Conservation (phyloP, 2,329 filamentous ascomycete genomes). For the Hymenotorrendiella dingleyae region DNA sequence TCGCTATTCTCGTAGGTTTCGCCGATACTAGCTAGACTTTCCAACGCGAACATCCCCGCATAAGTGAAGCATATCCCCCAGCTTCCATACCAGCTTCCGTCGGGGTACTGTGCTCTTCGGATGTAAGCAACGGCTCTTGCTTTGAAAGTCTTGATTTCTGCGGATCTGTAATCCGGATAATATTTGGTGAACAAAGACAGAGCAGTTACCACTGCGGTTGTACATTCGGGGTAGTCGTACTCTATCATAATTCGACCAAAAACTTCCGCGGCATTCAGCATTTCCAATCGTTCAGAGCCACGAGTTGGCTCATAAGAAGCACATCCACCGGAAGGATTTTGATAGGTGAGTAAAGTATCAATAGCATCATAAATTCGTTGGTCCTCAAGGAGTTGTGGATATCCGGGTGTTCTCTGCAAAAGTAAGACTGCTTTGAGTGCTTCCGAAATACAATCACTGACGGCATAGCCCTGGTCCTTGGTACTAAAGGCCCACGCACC, state of each 20-base stretch:
- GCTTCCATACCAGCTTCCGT: constrained; percentile 96
- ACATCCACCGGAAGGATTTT: constrained; percentile 79
- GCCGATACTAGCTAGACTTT: constrained; percentile 74
- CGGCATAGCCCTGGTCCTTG: constrained; percentile 85
- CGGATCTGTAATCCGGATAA: constrained; percentile 72
- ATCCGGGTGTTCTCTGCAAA: constrained; percentile 73
- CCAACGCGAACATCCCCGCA: constrained; percentile 91
- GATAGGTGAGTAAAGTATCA: constrained; percentile 85
- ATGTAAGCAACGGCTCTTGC: constrained; percentile 75
- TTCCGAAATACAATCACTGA: constrained; percentile 92
- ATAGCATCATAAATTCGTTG: constrained; percentile 79
- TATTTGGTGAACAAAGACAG: constrained; percentile 74
- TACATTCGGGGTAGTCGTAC: constrained; percentile 97
- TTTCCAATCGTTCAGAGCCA: constrained; percentile 71
- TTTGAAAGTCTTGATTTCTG: constrained; percentile 71
- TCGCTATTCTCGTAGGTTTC: constrained; percentile 74
- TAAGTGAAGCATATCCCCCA: constrained; percentile 99
- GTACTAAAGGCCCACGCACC: constrained; percentile 97
- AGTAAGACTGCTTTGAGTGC: constrained; percentile 81
- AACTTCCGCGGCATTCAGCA: constrained; percentile 91
- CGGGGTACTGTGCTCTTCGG: constrained; percentile 65
- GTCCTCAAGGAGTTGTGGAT: constrained; percentile 67
- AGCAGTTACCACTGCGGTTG: constrained; percentile 86
- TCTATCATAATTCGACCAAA: constrained; percentile 98
- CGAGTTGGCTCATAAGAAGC: constrained; percentile 84